Evolutionary conservation across 2,329 filamentous ascomycete genomes (phyloP), one percentile per base, ranked within the genome.

Genomic region (Fusarium nurragi): DNA sequence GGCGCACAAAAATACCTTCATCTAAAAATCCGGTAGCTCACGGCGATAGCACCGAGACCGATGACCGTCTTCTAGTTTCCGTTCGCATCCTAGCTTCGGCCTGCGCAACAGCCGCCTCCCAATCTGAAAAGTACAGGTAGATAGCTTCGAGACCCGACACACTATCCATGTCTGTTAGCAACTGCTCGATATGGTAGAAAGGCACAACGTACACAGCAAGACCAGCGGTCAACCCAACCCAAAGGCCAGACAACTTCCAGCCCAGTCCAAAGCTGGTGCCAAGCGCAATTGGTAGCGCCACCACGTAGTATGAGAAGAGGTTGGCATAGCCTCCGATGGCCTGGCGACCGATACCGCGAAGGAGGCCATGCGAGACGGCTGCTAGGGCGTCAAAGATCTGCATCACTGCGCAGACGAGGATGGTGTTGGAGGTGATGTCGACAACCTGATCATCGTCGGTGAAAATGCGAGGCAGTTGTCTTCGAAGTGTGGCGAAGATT

Each of bases 281-380:
- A 65, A 97, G 90, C 26, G 90, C 91, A 22, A 97, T 86, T 0
- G 94, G 94, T 76, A 97, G 81, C 0, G 92, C 93, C 22, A 97
- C 83, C 9, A 86, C 78, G 76, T 97, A 97, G 78, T 97, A 97
- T n/a, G 89, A 89, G 47, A 92, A 86, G 3, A 97, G 77, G 70
- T 94, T 94, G 5, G 93, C 88, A 71, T 94, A 97, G 0, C 93
- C 93, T 13, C 94, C 94, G 54, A 97, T 87, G 57, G 92, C 88
- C 76, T 97, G 94, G 38, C 90, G 85, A 1, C 94, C 94, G 10
- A 97, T 85, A 7, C 93, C 94, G 23, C 94, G 85, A 16, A 97
- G 82, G 25, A 97, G 83, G 23, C 93, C 94, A 70, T 94, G 93
- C 46, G 91, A 92, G 37, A 89, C 89, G 3, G 90, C 86, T 0